Conservation (phyloP, 495 filamentous ascomycete species). For the Penicillium samsonianum region DNA sequence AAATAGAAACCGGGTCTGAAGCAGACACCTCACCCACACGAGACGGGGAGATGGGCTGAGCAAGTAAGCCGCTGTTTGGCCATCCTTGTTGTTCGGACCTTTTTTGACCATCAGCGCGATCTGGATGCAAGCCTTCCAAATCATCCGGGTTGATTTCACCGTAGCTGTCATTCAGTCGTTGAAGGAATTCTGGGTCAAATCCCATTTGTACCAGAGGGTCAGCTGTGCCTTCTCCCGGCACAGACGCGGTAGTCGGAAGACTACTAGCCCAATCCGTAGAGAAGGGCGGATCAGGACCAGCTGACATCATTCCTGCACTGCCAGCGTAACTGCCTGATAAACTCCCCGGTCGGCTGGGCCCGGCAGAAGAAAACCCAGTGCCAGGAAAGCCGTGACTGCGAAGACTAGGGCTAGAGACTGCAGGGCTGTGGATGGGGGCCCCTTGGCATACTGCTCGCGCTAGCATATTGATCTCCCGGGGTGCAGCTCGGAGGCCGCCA, state of each 20-base stretch:
- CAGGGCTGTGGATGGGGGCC: conserved; percentile 30
- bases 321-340: conserved; percentile 44
- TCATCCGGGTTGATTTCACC: conserved; percentile 32
- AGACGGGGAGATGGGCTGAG: conserved; percentile 22
- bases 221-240: conserved; percentile 28
- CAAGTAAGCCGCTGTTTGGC: conserved; percentile 16
- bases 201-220: conserved; percentile 47
- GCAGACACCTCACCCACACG: conserved; percentile 14
- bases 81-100: conserved; percentile 22
- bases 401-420: conserved; percentile 35
- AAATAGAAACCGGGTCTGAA: conserved; percentile 18
- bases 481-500: conserved; percentile 33
- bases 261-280: conserved; percentile 46
- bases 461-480: conserved; percentile 35
- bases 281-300: conserved; percentile 31
- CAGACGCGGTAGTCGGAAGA: conserved; percentile 39
- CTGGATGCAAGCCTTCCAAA: conserved; percentile 28
- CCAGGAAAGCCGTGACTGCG: conserved; percentile 40
- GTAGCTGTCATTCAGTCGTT: conserved; percentile 41
- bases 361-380: conserved; percentile 40
- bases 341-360: conserved; percentile 40
- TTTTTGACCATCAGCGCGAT: conserved; percentile 13
- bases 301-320: conserved; percentile 38
- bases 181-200: conserved; percentile 46
- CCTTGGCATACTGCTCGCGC: conserved; percentile 29